Conservation (phyloP, 2,329 filamentous ascomycete species). For the Talaromyces verruculosus region DNA sequence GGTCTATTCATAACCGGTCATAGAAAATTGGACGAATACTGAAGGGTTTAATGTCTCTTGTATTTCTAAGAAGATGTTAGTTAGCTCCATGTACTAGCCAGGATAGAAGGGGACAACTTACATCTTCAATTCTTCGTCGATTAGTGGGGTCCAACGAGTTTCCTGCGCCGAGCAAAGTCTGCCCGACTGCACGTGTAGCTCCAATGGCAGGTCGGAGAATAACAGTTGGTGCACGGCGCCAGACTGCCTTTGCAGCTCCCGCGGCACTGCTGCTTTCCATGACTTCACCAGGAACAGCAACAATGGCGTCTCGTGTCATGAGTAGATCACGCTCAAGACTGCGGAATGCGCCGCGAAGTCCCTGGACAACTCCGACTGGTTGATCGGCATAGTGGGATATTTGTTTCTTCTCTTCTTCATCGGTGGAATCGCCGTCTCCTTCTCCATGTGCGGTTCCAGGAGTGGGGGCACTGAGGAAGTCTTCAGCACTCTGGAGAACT, state of each 20-base stretch:
- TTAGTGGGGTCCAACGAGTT: constrained; percentile 87
- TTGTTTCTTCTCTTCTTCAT: constrained; percentile 70
- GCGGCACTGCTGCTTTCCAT: constrained; percentile 81
- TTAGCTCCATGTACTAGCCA: background rate
- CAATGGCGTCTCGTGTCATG: constrained; percentile 83
- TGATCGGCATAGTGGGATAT: constrained; percentile 94
- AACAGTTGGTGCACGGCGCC: constrained; percentile 84
- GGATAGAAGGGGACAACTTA: constrained; percentile 55
- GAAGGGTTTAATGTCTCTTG: constrained; percentile 38
- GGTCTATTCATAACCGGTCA: constrained; percentile 4
- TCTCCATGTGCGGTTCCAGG: constrained; percentile 34
- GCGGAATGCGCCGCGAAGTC: constrained; percentile 76
- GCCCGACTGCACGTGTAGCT: constrained; percentile 81
- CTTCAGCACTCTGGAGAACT: constrained; percentile 85
- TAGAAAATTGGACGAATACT: background rate
- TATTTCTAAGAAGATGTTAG: constrained; percentile 40
- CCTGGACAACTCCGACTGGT: constrained; percentile 82
- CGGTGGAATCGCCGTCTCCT: constrained; percentile 55
- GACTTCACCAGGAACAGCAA: constrained; percentile 88
- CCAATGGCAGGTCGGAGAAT: constrained; percentile 89
- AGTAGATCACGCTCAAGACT: constrained; percentile 85
- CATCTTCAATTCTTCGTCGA: constrained; percentile 79
- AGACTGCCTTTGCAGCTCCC: constrained; percentile 75
- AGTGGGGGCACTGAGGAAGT: constrained; percentile 56
- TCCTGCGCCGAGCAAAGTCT: constrained; percentile 86